These are phyloP conservation scores for Calocybe gangraenosa DNA, from an alignment of 768 basidiomycete genomes.

Conservation along the genomic window DNA sequence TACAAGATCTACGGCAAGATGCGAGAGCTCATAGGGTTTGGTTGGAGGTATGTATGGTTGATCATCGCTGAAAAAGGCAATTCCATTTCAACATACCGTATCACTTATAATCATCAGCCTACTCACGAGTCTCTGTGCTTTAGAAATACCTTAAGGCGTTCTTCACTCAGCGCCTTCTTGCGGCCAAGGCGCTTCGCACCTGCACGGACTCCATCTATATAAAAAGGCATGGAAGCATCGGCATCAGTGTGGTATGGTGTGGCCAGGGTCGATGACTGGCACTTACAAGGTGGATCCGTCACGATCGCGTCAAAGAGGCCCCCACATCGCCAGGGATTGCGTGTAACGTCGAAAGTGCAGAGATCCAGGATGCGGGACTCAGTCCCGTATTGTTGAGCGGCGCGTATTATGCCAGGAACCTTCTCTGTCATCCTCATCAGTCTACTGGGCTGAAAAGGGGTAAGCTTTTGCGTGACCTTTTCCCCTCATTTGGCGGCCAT, in stretches of 20 bases:
- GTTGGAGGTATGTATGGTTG: constrained; percentile 85
- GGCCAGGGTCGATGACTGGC: background rate
- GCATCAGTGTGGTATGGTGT: background rate
- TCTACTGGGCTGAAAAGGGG: background rate
- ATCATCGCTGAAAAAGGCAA: constrained; percentile 37
- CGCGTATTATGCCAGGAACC: constrained; percentile 69
- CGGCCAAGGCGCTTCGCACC: constrained; percentile 81
- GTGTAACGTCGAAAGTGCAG: constrained; percentile 90
- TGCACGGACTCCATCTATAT: constrained; percentile 83
- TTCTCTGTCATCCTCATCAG: constrained; percentile 24
- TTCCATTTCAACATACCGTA: background rate
- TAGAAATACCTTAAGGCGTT: constrained; percentile 31
- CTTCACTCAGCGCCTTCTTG: constrained; percentile 44
- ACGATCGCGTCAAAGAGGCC: constrained; percentile 91
- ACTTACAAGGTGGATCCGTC: constrained; percentile 90
- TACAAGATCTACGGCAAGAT: constrained; percentile 78
- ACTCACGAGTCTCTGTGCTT: constrained; percentile 40
- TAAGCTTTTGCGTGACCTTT: constrained; percentile 51
- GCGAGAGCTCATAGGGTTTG: constrained; percentile 87
- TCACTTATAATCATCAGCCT: no score
- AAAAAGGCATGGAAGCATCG: background rate
- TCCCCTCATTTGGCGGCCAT: constrained; percentile 95
- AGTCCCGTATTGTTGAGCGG: constrained; percentile 83
- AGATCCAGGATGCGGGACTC: constrained; percentile 73
- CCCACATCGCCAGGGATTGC: constrained; percentile 85